Conservation (phyloP, 192 early-diverging fungal species). For the Funneliformis mosseae region DNA sequence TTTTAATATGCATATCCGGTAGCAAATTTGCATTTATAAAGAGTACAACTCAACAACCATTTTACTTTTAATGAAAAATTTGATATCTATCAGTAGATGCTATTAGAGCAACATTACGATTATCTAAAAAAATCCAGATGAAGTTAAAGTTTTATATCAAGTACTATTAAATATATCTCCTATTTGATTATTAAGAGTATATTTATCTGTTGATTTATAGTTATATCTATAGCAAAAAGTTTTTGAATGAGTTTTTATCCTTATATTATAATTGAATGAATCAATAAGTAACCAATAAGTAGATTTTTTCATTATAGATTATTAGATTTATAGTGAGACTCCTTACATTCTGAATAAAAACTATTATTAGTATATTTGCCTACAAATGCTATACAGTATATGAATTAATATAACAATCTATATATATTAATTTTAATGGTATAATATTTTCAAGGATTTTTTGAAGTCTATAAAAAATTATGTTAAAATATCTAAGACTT, state of each 20-base stretch:
- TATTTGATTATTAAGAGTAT: not conserved
- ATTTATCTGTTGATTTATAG: constrained; percentile 2
- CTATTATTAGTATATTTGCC: not conserved
- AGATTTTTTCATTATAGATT: not conserved
- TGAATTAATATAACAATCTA: constrained; percentile 1
- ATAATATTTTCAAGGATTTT: too few species aligned
- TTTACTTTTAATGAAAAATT: not conserved
- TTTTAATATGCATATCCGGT: not conserved
- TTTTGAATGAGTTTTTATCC: not conserved
- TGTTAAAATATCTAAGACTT: too few species aligned
- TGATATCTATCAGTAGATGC: not conserved
- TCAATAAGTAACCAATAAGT: not conserved
- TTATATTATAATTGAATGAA: not conserved
- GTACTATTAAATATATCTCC: not conserved
- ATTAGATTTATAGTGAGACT: not conserved
- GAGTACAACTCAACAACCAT: not conserved
- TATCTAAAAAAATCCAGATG: not conserved
- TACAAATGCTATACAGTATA: not conserved
- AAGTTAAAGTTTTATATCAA: not conserved
- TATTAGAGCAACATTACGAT: not conserved
- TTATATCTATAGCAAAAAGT: not conserved
- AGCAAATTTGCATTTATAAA: not conserved
- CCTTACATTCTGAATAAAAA: not conserved
- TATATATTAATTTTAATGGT: too few species aligned
- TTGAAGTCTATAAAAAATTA: too few species aligned